Evolutionary conservation across 2,329 filamentous ascomycete genomes (phyloP).

Genomic region (Aureobasidium zeae): DNA sequence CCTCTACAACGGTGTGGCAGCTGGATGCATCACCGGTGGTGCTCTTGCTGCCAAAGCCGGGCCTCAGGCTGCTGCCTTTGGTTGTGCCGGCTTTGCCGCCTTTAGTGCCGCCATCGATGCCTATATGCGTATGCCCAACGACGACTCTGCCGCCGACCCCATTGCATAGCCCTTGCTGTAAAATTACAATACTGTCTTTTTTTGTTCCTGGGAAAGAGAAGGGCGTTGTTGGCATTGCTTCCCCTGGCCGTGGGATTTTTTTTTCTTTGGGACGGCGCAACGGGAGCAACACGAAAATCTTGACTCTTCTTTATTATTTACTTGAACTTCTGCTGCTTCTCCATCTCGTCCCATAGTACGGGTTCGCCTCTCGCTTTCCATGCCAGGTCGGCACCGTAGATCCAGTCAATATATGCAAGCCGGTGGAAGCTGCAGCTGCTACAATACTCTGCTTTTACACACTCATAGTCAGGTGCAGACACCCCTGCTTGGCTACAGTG

Average conservation of each 20-base stretch:
- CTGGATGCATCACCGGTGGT: slow-evolving; percentile 85
- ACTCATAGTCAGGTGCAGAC: neutral
- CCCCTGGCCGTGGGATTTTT: neutral
- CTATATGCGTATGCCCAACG: slow-evolving; percentile 67
- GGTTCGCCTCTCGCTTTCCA: slow-evolving; percentile 3
- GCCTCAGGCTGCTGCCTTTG: slow-evolving; percentile 76
- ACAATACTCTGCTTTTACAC: slow-evolving; percentile 3
- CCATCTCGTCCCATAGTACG: neutral
- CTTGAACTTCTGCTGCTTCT: neutral
- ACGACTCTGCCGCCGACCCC: slow-evolving; percentile 29
- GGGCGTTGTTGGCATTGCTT: slow-evolving; percentile 1
- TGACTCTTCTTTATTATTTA: neutral
- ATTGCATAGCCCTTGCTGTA: slow-evolving; percentile 24
- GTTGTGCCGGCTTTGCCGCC: slow-evolving; percentile 87
- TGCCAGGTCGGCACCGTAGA: neutral
- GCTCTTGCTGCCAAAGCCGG: slow-evolving; percentile 79
- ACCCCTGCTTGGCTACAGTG: no score
- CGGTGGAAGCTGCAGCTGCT: no score
- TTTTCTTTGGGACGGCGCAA: no score
- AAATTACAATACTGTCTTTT: neutral
- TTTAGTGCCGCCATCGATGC: slow-evolving; percentile 88
- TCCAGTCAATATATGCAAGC: slow-evolving; percentile 1
- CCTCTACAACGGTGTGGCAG: slow-evolving; percentile 73
- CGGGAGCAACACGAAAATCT: slow-evolving; percentile 7
- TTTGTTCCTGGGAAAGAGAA: neutral